Conservation (phyloP, 768 basidiomycete genomes). For the Suillus lakei region DNA sequence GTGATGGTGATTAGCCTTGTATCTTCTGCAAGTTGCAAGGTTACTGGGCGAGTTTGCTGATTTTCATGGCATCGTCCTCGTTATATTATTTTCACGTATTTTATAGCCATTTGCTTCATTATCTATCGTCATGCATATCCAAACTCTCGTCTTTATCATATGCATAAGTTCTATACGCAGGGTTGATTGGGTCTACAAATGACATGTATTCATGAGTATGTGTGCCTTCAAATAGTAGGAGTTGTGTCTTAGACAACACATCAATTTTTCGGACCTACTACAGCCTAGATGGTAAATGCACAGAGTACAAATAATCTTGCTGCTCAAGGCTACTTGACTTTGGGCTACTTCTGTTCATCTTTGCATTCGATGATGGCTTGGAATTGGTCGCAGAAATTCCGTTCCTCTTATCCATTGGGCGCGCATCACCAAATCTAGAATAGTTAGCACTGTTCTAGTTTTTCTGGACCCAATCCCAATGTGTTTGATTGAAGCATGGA, state of each 20-base stretch:
- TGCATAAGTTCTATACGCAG: slow-evolving; percentile 10
- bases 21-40: neutral
- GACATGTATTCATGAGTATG: neutral
- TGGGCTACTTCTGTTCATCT: neutral
- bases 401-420: neutral
- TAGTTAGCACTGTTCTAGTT: neutral
- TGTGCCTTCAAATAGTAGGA: neutral
- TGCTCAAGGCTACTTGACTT: neutral
- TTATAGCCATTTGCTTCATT: slow-evolving; percentile 5
- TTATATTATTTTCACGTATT: slow-evolving; percentile 9
- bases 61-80: neutral
- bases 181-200: neutral
- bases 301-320: neutral
- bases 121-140: slow-evolving; percentile 7
- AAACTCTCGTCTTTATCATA: slow-evolving; percentile 7
- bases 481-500: neutral
- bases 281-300: neutral
- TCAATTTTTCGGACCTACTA: neutral
- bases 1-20: neutral
- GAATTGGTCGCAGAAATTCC: neutral
- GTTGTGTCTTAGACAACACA: neutral
- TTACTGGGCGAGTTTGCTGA: neutral
- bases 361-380: neutral
- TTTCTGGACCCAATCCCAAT: neutral
- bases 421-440: neutral